Base-by-base conservation (phyloP, 768 basidiomycete genomes). In the Tricholoma sp. region DNA sequence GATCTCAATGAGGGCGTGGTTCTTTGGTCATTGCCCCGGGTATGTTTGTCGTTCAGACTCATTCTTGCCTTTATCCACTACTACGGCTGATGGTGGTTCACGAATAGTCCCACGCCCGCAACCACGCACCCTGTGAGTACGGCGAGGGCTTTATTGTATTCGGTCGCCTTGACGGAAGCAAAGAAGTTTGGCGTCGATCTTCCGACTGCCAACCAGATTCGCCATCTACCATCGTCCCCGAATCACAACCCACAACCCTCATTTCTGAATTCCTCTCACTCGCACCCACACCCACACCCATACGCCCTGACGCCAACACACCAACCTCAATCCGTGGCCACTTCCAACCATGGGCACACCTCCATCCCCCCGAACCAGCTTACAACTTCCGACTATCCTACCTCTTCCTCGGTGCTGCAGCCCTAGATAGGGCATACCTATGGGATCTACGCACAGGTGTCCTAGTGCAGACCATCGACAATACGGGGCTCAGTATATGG, bases 121-220 rank as follows among this genome's bases (percentile, higher is more conserved):
- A 13, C 4, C 3, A 36, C 13, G 36, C 36, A 36, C 36, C 9
- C 11, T 36, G 36, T 60, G 91, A 93, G 68, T 93, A 90, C 59
- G 33, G 33, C 33, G 33, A 34, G 12, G 33, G 33, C 4, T 34
- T 34, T 4, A 34, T 34, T 12, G 12, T 41, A 17, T n/a, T 41
- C 39, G 8, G 9, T 41, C 80, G 85, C 31, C 44, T 66, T 20
- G 77, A 75, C 29, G 76, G 77, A 8, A 63, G 70, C 59, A 86
- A 86, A 59, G 91, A 93, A 65, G 81, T 91, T 12, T 93, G 90
- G 91, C 74, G 85, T 31, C 76, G 74, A 5, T 61, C 71, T 3
- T 71, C 74, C 37, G 69, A 76, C 28, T 65, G 56, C 33, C 61
- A 69, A 6, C 57, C 55, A 9, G 59, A 62, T 5, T 50, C 55